phyloP scores from a whole-genome alignment of 73 alveolate species.

The Blepharisma japonicum region DNA sequence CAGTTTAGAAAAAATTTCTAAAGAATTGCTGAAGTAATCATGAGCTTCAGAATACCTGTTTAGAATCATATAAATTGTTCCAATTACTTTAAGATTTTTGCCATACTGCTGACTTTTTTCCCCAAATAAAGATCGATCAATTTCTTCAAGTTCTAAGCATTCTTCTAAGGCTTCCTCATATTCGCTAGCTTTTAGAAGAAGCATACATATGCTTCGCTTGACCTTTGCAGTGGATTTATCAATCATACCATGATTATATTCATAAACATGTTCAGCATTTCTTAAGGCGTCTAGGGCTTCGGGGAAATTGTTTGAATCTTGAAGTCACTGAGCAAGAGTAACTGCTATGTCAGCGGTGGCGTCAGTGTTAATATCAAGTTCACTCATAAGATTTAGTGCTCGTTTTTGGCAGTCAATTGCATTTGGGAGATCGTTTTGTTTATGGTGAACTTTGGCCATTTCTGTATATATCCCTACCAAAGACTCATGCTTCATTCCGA shows the following conservation, averaged over 20 bases:
- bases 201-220: constrained; percentile 70
- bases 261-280: constrained; percentile 51
- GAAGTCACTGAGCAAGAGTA: constrained; percentile 59
- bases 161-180: constrained; percentile 83
- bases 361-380: constrained; percentile 55
- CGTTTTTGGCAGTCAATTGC: constrained; percentile 58
- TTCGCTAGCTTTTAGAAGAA: constrained; percentile 53
- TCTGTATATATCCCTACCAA: constrained; percentile 56
- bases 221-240: constrained; percentile 79
- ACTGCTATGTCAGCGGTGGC: constrained; percentile 60
- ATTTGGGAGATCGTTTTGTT: constrained; percentile 54
- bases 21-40: constrained; percentile 51
- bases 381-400: constrained; percentile 53
- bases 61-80: constrained; percentile 50
- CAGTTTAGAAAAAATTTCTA: constrained; percentile 46
- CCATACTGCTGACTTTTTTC: constrained; percentile 72
- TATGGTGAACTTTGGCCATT: constrained; percentile 65
- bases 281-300: constrained; percentile 63
- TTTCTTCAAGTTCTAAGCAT: constrained; percentile 71
- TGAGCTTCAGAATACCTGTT: constrained; percentile 68
- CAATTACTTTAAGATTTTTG: constrained; percentile 70
- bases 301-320: constrained; percentile 44
- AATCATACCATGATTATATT: constrained; percentile 54
- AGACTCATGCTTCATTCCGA: constrained; percentile 56
- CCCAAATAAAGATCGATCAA: constrained; percentile 73